Evolutionary conservation across 345 rosid species (phyloP), one percentile per base, ranked within the genome.

Genomic region (Eucalyptus sp.): DNA sequence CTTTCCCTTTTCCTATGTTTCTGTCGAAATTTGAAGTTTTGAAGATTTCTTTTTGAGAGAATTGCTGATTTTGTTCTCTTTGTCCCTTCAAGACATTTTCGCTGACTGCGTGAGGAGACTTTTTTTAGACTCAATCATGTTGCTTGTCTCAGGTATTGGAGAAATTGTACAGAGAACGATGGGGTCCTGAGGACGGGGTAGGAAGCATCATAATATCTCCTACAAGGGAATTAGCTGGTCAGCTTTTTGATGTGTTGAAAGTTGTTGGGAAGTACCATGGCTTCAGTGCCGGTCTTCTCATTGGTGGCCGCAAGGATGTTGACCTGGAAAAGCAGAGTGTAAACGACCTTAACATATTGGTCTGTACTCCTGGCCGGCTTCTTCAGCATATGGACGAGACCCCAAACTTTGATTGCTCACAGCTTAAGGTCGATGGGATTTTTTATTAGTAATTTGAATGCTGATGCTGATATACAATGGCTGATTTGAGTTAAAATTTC

Each of bases 351-450:
- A 98, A 97, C 90, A 92, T 97, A 87, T 92, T 98, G 93, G 96
- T 96, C 25, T 98, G 99, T 91, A 96, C 99, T 60, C 99, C 98
- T 50, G 99, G 99, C 62, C 95, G 99, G 90, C 98, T 97, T 91
- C 97, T 96, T 91, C 99, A 98, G 93, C 98, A 98, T 87, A 94
- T 98, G 99, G 98, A 98, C 15, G 98, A 97, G 97, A 98, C 99
- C 50, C 97, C 96, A 50, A 97, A 95, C 87, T 98, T 96, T 89
- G 99, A 97, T 29, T 98, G 99, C 91, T 96, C 99, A 46, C 93
- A 97, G 64, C 96, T 98, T 89, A 93, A 97, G 99, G 99, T 98
- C 93, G 31, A 91, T 16, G 86, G 87, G 22, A 86, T 50, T 25
- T 43, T 83, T 31, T 7, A 44, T 54, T n/a, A 31, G 46, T 22